Base-by-base conservation (phyloP, 73 alveolate genomes). In the Paramecium caudatum region DNA sequence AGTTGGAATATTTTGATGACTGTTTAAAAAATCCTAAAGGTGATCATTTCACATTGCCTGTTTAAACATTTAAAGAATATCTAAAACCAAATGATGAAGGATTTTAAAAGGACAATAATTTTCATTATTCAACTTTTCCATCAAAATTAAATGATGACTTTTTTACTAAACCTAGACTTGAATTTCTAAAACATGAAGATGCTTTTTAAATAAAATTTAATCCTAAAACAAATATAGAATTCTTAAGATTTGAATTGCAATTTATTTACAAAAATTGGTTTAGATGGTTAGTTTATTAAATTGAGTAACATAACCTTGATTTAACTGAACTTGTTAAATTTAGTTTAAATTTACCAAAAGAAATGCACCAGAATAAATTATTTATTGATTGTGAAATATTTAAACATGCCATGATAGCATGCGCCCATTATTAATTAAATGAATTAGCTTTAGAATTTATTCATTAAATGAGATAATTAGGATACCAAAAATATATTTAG, bases 1-100 rank as follows among this genome's bases (percentile, higher is more conserved):
- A 27, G 19, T 74, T 41, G 21, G 88, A 74, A 21, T 74, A 74
- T 21, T 74, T 74, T 74, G 88, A 74, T 74, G 88, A 74, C 43
- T 74, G 88, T 17, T 21, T 74, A 17, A 45, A 23, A 17, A 17
- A 74, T 41, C 39, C 43, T 16, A 43, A 74, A 5, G 68, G 68
- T 2, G 47, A 37, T 45, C 62, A 74, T 74, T 74, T 74, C 10
- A 41, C 43, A 0, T 47, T 74, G 8, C 69, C 62, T 2, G 88
- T 21, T 10, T 39, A 74, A 19, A 17, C 16, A 21, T 41, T 39
- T 6, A 33, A 65, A 65, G 83, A 65, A 9, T 65, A 65, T 65
- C 5, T 33, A n/a, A 0, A 65, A 65, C 83, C 83, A 3, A 65
- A 65, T 32, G 49, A 30, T 36, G 83, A 65, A 4, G 83, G 16